Percentiles rank a stretch among this genome's conserved stretches.
phyloP scores from a whole-genome alignment of 116 monocot genomes.

The Zostera marina region DNA sequence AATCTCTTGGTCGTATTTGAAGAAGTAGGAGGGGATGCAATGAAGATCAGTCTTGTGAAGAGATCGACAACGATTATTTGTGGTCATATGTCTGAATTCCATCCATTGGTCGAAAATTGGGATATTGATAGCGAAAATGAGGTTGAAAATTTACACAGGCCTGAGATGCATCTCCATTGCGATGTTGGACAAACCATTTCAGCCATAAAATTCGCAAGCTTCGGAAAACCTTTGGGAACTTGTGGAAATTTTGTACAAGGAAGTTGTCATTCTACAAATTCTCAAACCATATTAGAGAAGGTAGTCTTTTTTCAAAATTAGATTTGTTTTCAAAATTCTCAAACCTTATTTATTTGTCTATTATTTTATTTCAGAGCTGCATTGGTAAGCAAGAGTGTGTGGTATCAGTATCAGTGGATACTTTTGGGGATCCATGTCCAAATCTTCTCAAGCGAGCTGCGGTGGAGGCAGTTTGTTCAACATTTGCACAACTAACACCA shows the following conservation, averaged over 20 bases:
- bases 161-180: constrained; percentile 82
- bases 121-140: constrained; percentile 57
- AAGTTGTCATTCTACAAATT: constrained; percentile 68
- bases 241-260: constrained; percentile 89
- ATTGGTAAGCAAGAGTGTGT: constrained; percentile 59
- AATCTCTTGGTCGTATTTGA: constrained; percentile 90
- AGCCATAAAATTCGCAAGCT: constrained; percentile 91
- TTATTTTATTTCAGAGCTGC: constrained; percentile 38
- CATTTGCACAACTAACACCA: constrained; percentile 9
- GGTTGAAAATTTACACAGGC: constrained; percentile 27
- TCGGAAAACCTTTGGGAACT: constrained; percentile 79
- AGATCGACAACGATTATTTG: constrained; percentile 71
- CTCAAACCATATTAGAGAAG: constrained; percentile 61
- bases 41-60: constrained; percentile 60
- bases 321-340: too few relatives aligned
- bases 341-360: too few relatives aligned
- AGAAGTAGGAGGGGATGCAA: constrained; percentile 82
- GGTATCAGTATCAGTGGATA: constrained; percentile 43
- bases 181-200: constrained; percentile 69
- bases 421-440: constrained; percentile 94
- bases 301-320: too few relatives aligned
- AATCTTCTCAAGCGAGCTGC: constrained; percentile 67
- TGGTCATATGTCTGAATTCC: constrained; percentile 76
- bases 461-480: constrained; percentile 66
- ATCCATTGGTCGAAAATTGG: constrained; percentile 78